phyloP scores from a whole-genome alignment of 2,329 filamentous ascomycete genomes.

The Zymoseptoria crescenta region DNA sequence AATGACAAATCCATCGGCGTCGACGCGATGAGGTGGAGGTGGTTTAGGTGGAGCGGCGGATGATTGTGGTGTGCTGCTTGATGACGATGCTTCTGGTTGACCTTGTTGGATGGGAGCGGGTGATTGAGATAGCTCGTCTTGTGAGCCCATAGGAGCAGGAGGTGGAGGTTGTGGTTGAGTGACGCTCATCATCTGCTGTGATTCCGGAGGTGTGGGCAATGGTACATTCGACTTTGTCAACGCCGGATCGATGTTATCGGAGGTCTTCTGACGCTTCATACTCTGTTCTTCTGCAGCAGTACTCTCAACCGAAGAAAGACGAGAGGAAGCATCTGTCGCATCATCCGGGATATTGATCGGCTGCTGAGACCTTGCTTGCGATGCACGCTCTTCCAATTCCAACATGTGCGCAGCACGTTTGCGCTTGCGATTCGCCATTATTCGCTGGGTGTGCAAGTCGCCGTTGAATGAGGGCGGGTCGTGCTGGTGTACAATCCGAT shows the following conservation, averaged over 20 bases:
- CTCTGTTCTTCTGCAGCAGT: neutral
- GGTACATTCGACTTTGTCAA: neutral
- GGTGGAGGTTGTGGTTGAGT: neutral
- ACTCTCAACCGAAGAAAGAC: constrained; percentile 12
- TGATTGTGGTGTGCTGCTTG: neutral
- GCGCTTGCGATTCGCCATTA: constrained; percentile 25
- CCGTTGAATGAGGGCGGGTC: constrained; percentile 80
- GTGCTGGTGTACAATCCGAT: constrained; percentile 59
- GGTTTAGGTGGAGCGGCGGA: neutral
- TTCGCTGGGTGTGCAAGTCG: constrained; percentile 45
- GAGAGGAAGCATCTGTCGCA: constrained; percentile 14
- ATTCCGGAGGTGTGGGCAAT: neutral
- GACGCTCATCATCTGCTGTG: neutral
- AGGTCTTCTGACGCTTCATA: constrained; percentile 1
- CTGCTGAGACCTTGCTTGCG: neutral
- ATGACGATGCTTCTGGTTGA: neutral
- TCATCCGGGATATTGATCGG: constrained; percentile 14
- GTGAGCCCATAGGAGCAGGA: neutral
- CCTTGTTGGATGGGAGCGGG: constrained; percentile 3
- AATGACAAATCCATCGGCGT: constrained; percentile 37
- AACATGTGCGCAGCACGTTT: constrained; percentile 21
- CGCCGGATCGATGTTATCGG: neutral
- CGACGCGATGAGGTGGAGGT: constrained; percentile 21
- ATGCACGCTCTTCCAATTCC: constrained; percentile 7
- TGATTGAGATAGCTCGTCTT: neutral